Percentiles rank a stretch among this genome's conserved stretches.
Conservation (phyloP, 1,284 basidiomycete species). For the Malassezia slooffiae region DNA sequence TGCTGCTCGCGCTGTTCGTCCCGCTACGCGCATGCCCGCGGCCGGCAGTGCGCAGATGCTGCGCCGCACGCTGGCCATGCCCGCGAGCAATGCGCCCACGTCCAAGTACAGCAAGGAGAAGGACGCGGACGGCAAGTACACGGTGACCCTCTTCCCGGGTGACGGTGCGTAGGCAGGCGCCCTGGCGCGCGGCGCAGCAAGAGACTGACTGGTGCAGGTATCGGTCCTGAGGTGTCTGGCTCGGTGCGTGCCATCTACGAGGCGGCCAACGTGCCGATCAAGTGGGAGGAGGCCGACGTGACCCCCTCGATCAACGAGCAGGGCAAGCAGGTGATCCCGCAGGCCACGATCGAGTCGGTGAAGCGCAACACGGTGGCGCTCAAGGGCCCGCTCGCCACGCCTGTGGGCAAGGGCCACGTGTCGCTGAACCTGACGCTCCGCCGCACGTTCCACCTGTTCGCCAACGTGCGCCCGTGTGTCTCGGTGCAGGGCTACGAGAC, state of each 20-base stretch:
- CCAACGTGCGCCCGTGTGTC: conserved; percentile 91
- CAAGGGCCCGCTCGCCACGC: conserved; percentile 56
- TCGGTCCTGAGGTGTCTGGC: conserved; percentile 95
- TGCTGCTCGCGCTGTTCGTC: conserved; percentile 11
- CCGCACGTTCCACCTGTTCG: conserved; percentile 93
- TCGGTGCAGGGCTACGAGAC: conserved; percentile 97
- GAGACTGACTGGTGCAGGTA: conserved; percentile 51
- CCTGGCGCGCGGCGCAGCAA: too few relatives aligned
- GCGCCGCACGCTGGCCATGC: conserved; percentile 31
- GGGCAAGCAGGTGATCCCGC: conserved; percentile 94
- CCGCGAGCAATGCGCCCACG: conserved; percentile 33
- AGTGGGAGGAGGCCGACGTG: conserved; percentile 97
- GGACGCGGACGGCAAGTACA: conserved; percentile 65
- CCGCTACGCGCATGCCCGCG: conserved; percentile 15
- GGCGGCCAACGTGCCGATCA: conserved; percentile 55
- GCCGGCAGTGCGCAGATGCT: conserved; percentile 26
- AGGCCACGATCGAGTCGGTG: conserved; percentile 76
- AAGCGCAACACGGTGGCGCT: conserved; percentile 95
- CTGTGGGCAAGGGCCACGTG: conserved; percentile 97
- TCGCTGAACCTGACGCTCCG: conserved; percentile 94
- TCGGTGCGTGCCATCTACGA: conserved; percentile 87
- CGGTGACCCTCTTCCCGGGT: conserved; percentile 80
- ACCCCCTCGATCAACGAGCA: conserved; percentile 66
- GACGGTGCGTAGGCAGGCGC: conserved; percentile 58
- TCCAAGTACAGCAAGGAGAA: conserved; percentile 42